Conservation (phyloP, 306 rosid species). For the Chamaecrista fasciculata region DNA sequence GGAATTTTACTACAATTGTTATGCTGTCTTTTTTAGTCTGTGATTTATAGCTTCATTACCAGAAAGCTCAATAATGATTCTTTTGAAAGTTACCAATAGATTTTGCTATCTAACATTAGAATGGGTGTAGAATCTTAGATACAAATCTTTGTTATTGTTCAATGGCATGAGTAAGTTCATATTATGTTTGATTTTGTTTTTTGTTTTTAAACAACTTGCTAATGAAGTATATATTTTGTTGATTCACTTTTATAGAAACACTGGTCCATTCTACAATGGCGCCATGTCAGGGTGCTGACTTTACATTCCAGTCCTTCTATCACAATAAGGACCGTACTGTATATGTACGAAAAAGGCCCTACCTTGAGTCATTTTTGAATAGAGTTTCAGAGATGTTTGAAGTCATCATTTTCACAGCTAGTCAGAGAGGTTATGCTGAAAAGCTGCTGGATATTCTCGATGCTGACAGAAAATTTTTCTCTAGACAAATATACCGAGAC, state of each 20-base stretch:
- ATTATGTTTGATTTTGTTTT: neutral
- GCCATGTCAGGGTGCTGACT: conserved; percentile 57
- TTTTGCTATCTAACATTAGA: neutral
- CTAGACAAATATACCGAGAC: conserved; percentile 68
- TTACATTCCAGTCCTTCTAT: conserved; percentile 51
- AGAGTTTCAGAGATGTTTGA: conserved; percentile 84
- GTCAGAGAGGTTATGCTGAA: conserved; percentile 68
- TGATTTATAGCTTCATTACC: neutral
- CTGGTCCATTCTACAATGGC: conserved; percentile 68
- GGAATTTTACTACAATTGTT: neutral
- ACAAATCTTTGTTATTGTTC: neutral
- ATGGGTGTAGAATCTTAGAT: neutral
- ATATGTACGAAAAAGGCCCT: conserved; percentile 72
- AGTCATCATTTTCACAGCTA: conserved; percentile 80
- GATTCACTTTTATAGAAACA: conserved; percentile 57
- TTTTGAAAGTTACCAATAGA: neutral
- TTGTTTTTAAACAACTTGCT: neutral
- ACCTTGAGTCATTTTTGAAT: conserved; percentile 59
- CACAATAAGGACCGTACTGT: conserved; percentile 61
- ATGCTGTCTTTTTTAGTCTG: neutral
- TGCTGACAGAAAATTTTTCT: conserved; percentile 58
- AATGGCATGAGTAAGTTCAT: neutral
- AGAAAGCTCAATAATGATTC: neutral
- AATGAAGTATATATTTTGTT: conserved; percentile 10
- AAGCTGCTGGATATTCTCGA: conserved; percentile 78